Conservation (phyloP, 371 early-diverging fungal genomes). For the Phascolomyces articulosus region DNA sequence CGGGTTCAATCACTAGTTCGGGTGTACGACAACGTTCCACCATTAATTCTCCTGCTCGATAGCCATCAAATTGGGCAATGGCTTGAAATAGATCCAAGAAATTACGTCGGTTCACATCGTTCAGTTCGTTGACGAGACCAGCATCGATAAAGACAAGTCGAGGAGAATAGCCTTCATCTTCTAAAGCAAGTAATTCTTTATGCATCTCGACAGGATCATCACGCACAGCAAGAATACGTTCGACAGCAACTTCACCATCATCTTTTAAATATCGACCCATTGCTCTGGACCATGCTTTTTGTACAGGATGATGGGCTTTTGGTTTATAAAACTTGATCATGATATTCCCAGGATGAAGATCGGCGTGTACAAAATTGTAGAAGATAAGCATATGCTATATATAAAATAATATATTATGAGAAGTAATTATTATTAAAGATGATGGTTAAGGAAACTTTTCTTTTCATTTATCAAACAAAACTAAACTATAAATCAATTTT, state of each 20-base stretch:
- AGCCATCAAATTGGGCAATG: conserved; percentile 85
- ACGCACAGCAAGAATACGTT: conserved; percentile 30
- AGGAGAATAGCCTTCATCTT: conserved; percentile 73
- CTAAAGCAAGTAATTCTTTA: conserved; percentile 54
- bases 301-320: conserved; percentile 59
- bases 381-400: conserved; percentile 84
- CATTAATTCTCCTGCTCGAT: conserved; percentile 82
- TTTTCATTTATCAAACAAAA: neutral
- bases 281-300: conserved; percentile 49
- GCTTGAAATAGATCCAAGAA: conserved; percentile 91
- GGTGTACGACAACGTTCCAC: conserved; percentile 85
- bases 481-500: no score
- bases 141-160: conserved; percentile 89
- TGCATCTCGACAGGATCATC: conserved; percentile 50
- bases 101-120: conserved; percentile 74
- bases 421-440: no score
- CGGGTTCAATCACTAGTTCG: conserved; percentile 70
- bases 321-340: conserved; percentile 83
- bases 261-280: conserved; percentile 38
- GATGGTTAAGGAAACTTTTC: no score
- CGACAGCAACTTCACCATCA: conserved; percentile 42
- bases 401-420: conserved; percentile 1
- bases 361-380: conserved; percentile 94
- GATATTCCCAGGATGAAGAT: conserved; percentile 95
- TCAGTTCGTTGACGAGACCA: conserved; percentile 84